Conservation (phyloP, 495 filamentous ascomycete genomes). For the Neurospora tetrasperma region DNA sequence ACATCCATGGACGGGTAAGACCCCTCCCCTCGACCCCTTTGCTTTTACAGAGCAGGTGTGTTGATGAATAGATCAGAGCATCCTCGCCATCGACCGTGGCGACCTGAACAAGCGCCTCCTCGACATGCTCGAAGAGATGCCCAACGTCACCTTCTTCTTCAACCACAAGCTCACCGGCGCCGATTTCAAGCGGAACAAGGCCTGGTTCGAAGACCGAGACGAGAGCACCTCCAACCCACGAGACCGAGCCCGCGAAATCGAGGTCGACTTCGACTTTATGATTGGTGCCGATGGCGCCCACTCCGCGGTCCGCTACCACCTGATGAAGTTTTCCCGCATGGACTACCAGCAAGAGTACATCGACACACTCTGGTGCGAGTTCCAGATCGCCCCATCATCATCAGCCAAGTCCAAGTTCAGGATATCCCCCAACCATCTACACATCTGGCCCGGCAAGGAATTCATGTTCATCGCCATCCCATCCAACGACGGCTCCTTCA, state of each 20-base stretch:
- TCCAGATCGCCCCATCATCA: slow-evolving; percentile 51
- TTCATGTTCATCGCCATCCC: slow-evolving; percentile 99
- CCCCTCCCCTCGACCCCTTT: neutral
- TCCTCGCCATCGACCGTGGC: slow-evolving; percentile 57
- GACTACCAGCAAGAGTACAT: slow-evolving; percentile 93
- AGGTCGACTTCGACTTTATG: slow-evolving; percentile 78
- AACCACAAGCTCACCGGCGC: slow-evolving; percentile 83
- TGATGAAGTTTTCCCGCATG: slow-evolving; percentile 88
- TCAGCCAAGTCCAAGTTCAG: slow-evolving; percentile 47
- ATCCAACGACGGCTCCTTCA: slow-evolving; percentile 81
- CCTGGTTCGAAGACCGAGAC: slow-evolving; percentile 70
- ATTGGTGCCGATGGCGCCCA: slow-evolving; percentile 97
- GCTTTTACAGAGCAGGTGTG: neutral
- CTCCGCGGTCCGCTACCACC: slow-evolving; percentile 74
- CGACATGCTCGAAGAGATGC: slow-evolving; percentile 69
- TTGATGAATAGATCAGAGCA: slow-evolving; percentile 26
- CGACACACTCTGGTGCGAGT: slow-evolving; percentile 96
- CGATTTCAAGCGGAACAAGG: slow-evolving; percentile 64
- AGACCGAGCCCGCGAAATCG: slow-evolving; percentile 40
- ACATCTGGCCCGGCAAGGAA: slow-evolving; percentile 90
- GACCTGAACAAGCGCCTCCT: slow-evolving; percentile 77
- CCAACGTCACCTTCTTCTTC: slow-evolving; percentile 86
- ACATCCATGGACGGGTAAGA: slow-evolving; percentile 74
- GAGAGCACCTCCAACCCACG: slow-evolving; percentile 7
- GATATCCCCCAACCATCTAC: slow-evolving; percentile 83